These are phyloP conservation scores for Ophiostoma ips DNA, from an alignment of 2,329 filamentous ascomycete species.

Conservation along the genomic window DNA sequence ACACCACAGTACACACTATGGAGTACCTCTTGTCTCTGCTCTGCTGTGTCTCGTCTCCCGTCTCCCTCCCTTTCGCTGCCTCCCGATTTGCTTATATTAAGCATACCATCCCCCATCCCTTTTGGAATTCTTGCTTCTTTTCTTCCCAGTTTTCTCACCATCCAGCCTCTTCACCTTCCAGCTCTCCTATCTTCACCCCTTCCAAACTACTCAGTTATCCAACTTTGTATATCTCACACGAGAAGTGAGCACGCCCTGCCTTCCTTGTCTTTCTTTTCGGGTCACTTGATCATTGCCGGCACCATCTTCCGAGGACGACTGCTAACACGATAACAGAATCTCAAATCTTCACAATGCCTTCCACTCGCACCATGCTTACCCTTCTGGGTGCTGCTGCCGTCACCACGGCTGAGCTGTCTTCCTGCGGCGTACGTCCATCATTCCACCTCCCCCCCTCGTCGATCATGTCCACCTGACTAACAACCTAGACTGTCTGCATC, in stretches of 20 bases:
- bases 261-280: background rate
- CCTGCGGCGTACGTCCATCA: slow-evolving; percentile 33
- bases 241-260: background rate
- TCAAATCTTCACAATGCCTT: slow-evolving; percentile 27
- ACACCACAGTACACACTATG: background rate
- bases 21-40: background rate
- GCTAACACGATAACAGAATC: slow-evolving; percentile 20
- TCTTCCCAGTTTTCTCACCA: slow-evolving; percentile 1
- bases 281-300: background rate
- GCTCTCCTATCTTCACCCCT: background rate
- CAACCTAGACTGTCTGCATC: slow-evolving; percentile 31
- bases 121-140: background rate
- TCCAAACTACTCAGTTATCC: background rate
- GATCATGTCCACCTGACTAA: background rate
- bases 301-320: slow-evolving; percentile 1
- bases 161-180: background rate
- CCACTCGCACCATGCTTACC: slow-evolving; percentile 20
- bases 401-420: slow-evolving; percentile 29
- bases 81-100: slow-evolving; percentile 1
- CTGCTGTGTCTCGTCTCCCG: background rate
- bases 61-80: background rate
- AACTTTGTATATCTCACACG: background rate
- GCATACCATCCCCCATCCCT: background rate
- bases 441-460: background rate
- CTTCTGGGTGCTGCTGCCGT: slow-evolving; percentile 24